A percentile compares a stretch with the other conserved stretches of the same genome.
Conservation (phyloP, 2,329 filamentous ascomycete genomes). For the Helminthosporium solani region DNA sequence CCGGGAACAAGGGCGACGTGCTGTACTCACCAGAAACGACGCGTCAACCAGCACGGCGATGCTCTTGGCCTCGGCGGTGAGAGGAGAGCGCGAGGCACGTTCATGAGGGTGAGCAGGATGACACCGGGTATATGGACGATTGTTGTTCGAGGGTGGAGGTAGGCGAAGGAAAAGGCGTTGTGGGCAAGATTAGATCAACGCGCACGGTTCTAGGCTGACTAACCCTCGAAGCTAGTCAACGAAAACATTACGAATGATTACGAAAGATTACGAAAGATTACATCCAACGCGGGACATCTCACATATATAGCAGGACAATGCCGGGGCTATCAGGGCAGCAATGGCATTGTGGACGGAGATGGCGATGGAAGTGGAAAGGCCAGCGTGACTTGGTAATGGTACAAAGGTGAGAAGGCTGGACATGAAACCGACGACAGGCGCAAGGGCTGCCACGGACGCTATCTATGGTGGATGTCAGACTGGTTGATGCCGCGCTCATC, state of each 20-base stretch:
- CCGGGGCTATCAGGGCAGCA: too few relatives aligned
- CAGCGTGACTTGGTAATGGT: too few relatives aligned
- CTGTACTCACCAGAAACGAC: conserved; percentile 16
- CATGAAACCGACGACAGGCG: too few relatives aligned
- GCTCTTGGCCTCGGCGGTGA: neutral
- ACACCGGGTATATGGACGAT: conserved; percentile 20
- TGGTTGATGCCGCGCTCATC: neutral
- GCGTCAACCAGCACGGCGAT: neutral
- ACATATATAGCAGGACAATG: too few relatives aligned
- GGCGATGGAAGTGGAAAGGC: too few relatives aligned
- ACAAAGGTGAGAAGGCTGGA: too few relatives aligned
- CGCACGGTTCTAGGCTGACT: conserved; percentile 2
- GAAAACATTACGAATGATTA: too few relatives aligned
- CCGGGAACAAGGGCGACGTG: neutral
- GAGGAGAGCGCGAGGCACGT: conserved; percentile 3
- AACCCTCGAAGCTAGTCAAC: conserved; percentile 7
- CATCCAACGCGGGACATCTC: conserved; percentile 3
- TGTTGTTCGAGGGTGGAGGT: conserved; percentile 9
- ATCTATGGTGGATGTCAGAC: too few relatives aligned
- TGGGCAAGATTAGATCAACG: neutral
- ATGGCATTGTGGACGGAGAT: too few relatives aligned
- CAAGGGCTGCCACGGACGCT: too few relatives aligned
- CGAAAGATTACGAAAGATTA: conserved; percentile 3
- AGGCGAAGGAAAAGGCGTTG: conserved; percentile 6
- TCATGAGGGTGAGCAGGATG: conserved; percentile 13